phyloP scores from a whole-genome alignment of 352 stramenopile species.

The Pythium graminicola region DNA sequence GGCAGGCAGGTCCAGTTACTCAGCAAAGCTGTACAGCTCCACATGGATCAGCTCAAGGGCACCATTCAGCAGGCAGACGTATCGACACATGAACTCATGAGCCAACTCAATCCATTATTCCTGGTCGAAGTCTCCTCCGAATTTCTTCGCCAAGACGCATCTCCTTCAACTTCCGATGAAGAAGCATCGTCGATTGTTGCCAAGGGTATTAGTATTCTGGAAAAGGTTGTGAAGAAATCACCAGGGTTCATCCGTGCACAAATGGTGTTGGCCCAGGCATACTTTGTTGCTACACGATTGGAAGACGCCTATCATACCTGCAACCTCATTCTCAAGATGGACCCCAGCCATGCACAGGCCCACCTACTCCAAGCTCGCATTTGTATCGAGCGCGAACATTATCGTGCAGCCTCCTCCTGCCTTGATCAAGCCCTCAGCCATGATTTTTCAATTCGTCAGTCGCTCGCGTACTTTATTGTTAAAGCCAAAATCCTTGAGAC shows the following conservation, averaged over 20 bases:
- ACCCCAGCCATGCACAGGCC: slow-evolving; percentile 57
- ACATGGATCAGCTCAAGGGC: slow-evolving; percentile 78
- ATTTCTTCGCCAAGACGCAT: slow-evolving; percentile 50
- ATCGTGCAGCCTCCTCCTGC: slow-evolving; percentile 51
- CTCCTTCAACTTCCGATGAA: slow-evolving; percentile 2
- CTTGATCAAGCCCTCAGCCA: slow-evolving; percentile 87
- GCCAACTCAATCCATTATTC: slow-evolving; percentile 82
- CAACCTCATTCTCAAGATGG: slow-evolving; percentile 75
- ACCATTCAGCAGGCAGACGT: slow-evolving; percentile 49
- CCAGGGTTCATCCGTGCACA: slow-evolving; percentile 83
- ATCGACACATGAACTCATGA: slow-evolving; percentile 72
- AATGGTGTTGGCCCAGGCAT: slow-evolving; percentile 74
- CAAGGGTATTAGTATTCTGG: slow-evolving; percentile 70
- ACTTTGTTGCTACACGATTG: slow-evolving; percentile 58
- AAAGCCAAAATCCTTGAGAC: slow-evolving; percentile 81
- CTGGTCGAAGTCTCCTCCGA: slow-evolving; percentile 83
- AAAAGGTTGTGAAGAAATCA: slow-evolving; percentile 77
- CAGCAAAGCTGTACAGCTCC: slow-evolving; percentile 67
- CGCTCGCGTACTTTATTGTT: slow-evolving; percentile 82
- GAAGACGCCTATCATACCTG: slow-evolving; percentile 78
- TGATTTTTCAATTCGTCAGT: slow-evolving; percentile 84
- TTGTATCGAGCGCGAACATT: slow-evolving; percentile 71
- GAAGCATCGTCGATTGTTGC: slow-evolving; percentile 15
- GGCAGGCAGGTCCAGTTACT: slow-evolving; percentile 64
- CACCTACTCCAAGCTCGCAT: slow-evolving; percentile 84